phyloP scores from a whole-genome alignment of 257 asterid species.

The Gentiana dahurica region DNA sequence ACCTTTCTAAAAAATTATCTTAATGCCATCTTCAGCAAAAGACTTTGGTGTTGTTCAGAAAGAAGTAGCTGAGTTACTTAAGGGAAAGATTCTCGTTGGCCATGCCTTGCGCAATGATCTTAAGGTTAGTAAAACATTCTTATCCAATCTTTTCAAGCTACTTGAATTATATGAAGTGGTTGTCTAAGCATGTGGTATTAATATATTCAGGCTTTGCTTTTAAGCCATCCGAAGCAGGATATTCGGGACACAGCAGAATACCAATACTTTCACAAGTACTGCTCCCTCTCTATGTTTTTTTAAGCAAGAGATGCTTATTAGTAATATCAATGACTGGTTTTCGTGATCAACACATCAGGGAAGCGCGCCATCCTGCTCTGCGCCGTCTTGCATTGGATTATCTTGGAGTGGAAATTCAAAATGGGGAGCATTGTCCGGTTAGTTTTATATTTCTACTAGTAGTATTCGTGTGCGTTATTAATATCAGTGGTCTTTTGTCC shows the following conservation, averaged over 20 bases:
- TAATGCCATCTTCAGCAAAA: slow-evolving; percentile 55
- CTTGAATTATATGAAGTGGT: background rate
- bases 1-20: background rate
- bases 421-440: slow-evolving; percentile 93
- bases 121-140: slow-evolving; percentile 38
- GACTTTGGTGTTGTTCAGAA: slow-evolving; percentile 61
- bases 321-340: slow-evolving; percentile 1
- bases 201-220: slow-evolving; percentile 61
- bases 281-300: background rate
- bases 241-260: slow-evolving; percentile 84
- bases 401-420: slow-evolving; percentile 75
- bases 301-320: background rate
- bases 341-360: slow-evolving; percentile 44
- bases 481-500: background rate
- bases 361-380: slow-evolving; percentile 77
- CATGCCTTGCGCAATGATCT: slow-evolving; percentile 96
- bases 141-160: slow-evolving; percentile 1
- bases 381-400: slow-evolving; percentile 62
- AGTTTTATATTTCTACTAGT: slow-evolving; percentile 13
- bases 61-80: slow-evolving; percentile 71
- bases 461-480: background rate
- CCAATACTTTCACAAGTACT: slow-evolving; percentile 57
- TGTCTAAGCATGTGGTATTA: slow-evolving; percentile 5
- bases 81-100: slow-evolving; percentile 78
- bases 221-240: slow-evolving; percentile 88